Base-by-base conservation (phyloP, 139 green algal genomes). In the Pseudopediastrum boryanum region DNA sequence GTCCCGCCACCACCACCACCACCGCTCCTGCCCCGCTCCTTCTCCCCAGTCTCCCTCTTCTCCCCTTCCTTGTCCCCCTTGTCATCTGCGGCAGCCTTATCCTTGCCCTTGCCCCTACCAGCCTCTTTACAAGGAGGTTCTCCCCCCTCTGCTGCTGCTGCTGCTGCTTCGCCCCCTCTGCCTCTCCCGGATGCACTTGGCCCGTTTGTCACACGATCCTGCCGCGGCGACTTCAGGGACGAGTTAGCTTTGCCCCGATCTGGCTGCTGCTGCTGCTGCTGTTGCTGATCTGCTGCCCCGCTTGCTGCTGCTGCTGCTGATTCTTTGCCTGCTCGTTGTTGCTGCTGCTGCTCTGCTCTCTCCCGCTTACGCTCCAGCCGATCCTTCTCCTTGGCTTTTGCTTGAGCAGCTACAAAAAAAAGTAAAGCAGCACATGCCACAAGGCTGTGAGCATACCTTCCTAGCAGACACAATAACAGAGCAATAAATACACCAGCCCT, bases 281-380 rank as follows among this genome's bases (percentile, higher is more conserved):
- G 36, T 48, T 21, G 75, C 63, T 46, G 46, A 38, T 64, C 31
- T 13, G 43, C 44, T 75, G 44, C 67, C 33, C 12, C 67, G 33
- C 69, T n/a, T 35, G 71, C 71, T 52, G 52, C 52, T 64, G 58
- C 77, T 72, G 42, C 77, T 66, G 71, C 71, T 42, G 71, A 62
- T 68, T 65, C 66, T 63, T 71, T 64, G 41, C n/a, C n/a, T n/a
- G 51, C 39, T 3, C 36, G 36, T 46, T 71, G 64, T 38, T 76
- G 51, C 29, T 75, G 64, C 35, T 62, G 75, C 29, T 33, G 43
- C 61, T 51, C 65, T 33, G 56, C 68, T 13, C 46, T 21, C 69
- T 80, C 71, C 4, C 75, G 70, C 39, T 77, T 78, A 3, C 71
- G 65, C 44, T 77, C 71, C 29, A 41, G 68, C 61, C 63, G 52